Evolutionary conservation across 345 rosid species (phyloP).

Genomic region (Pistacia vera): DNA sequence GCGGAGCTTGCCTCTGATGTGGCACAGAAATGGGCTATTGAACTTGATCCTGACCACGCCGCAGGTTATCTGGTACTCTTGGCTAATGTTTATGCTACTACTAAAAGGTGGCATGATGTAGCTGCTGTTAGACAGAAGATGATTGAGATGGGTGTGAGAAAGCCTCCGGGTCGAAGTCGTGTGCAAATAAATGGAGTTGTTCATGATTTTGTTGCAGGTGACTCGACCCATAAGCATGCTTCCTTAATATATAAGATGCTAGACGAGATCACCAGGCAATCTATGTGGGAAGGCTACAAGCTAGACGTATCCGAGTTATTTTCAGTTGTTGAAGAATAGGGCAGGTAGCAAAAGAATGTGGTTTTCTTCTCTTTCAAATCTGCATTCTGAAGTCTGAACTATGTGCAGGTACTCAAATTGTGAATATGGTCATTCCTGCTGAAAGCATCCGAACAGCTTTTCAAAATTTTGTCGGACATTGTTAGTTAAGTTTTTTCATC

Average conservation of each 20-base stretch:
- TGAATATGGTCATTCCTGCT: not conserved
- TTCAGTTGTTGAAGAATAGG: constrained; percentile 4
- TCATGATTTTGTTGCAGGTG: constrained; percentile 33
- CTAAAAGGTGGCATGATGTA: constrained; percentile 48
- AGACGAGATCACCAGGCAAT: constrained; percentile 24
- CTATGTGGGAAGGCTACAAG: constrained; percentile 25
- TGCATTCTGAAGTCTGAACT: not conserved
- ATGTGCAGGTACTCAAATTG: not conserved
- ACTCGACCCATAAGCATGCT: constrained; percentile 18
- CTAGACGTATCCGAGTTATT: constrained; percentile 19
- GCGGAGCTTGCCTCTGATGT: constrained; percentile 43
- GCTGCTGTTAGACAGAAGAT: constrained; percentile 36
- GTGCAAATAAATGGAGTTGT: constrained; percentile 36
- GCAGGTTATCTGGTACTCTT: constrained; percentile 43
- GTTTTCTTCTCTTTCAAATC: not conserved
- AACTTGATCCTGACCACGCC: constrained; percentile 36
- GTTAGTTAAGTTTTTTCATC: not conserved
- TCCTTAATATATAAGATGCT: constrained; percentile 35
- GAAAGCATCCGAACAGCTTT: not conserved
- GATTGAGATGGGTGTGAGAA: constrained; percentile 30
- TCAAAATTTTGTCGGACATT: not conserved
- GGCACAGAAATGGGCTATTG: constrained; percentile 28
- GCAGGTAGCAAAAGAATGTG: not conserved
- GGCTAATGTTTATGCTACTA: constrained; percentile 41
- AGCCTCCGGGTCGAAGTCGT: constrained; percentile 42